Evolutionary conservation across 345 rosid genomes (phyloP), one percentile per base, ranked within the genome.

Genomic region (Ceriops zippeliana): DNA sequence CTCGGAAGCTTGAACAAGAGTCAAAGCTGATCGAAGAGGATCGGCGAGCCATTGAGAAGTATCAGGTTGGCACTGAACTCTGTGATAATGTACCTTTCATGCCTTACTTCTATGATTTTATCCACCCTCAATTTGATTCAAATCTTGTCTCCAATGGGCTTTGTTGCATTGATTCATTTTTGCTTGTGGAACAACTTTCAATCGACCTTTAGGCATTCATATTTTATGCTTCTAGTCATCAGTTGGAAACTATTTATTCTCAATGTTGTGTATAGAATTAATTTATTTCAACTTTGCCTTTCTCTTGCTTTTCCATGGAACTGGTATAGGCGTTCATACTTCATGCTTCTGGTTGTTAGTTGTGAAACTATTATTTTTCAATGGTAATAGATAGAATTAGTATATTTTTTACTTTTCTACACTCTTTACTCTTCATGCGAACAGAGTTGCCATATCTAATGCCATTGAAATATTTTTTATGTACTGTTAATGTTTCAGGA

Each of bases 11-110:
- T 79, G 99, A 91, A 69, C 92, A 92, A 75, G 98, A 91, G 64
- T 95, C 99, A 34, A 90, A 83, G 80, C 80, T 91, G 67, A 95
- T 95, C 64, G 98, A 95, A 77, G 96, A 91, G 75, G 99, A 95
- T 74, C 86, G 99, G 21, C 85, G 84, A 68, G 89, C 93, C 62
- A 87, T 89, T 68, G 99, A 91, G 76, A 90, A 95, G 76, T 90
- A 91, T 83, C 96, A 95, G 98, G 99, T 95, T 71, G 21, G 75
- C 71, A 52, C 35, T 67, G 54, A 31, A 8, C 32, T 75, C 74
- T 37, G 20, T 61, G 62, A 52, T 27, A 37, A 28, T 67, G 65
- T 69, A 20, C 65, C 11, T 68, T 21, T 35, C 56, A 24, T 34
- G 19, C 24, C 52, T 46, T 15, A 21, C 20, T 47, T 51, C 30